These are phyloP conservation scores for Trametes coccinea DNA, from an alignment of 768 basidiomycete species.

Conservation along the genomic window DNA sequence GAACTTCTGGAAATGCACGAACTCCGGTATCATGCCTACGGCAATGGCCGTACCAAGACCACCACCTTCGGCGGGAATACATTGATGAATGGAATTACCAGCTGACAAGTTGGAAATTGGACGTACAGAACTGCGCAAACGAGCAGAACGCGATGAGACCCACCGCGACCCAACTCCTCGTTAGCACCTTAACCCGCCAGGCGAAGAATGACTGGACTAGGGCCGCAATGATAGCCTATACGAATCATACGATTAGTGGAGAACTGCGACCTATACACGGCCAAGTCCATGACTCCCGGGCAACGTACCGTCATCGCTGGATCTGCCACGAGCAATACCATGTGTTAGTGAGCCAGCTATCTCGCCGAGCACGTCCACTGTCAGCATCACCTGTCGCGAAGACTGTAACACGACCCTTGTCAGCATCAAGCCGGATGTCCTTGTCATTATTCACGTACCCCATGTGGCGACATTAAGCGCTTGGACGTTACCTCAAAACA, in stretches of 20 bases:
- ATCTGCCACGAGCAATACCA: not conserved
- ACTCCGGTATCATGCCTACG: constrained; percentile 18
- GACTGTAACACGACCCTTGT: not conserved
- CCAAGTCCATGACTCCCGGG: too few species aligned
- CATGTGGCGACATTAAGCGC: not conserved
- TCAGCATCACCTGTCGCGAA: not conserved
- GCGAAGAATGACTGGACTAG: constrained; percentile 14
- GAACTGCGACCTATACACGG: not conserved
- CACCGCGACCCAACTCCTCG: not conserved
- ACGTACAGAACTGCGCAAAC: constrained; percentile 1
- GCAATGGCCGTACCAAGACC: constrained; percentile 24
- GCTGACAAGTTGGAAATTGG: not conserved
- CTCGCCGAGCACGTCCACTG: too few species aligned
- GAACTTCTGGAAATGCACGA: constrained; percentile 20
- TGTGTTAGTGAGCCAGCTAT: too few species aligned
- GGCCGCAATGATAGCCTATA: constrained; percentile 29
- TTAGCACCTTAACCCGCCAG: constrained; percentile 7
- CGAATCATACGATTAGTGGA: not conserved
- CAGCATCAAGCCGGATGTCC: not conserved
- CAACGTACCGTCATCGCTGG: not conserved
- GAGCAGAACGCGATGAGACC: not conserved
- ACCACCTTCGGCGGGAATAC: constrained; percentile 10
- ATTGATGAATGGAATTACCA: not conserved
- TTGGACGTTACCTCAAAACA: not conserved
- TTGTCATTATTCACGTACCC: not conserved